Evolutionary conservation across 1,284 basidiomycete species (phyloP), one percentile per base, ranked within the genome.

Genomic region (Ustilago esculenta): DNA sequence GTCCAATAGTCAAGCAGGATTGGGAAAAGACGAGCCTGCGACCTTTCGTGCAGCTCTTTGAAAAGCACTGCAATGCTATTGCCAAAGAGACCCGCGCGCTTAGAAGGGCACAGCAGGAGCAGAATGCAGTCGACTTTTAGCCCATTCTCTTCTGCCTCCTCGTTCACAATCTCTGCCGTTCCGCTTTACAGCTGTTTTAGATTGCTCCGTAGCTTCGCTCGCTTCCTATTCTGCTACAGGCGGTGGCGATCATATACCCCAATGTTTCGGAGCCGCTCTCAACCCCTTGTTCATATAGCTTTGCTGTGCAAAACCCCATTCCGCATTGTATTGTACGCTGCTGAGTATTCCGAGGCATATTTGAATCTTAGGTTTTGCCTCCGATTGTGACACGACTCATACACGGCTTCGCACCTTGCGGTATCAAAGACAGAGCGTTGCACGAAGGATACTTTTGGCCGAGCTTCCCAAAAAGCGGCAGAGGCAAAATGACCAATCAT

Each of bases 31-130:
- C 86, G 24, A 84, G 84, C 27, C 83, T 98, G 65, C 90, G 88
- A 76, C 90, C 91, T 3, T 98, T 94, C 77, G 89, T 98, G 32
- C 91, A 94, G 44, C 87, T 96, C 85, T 84, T 98, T 65, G 92
- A 98, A 64, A 86, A 86, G 75, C 91, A 97, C 63, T 83, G 84
- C 17, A 63, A 58, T 42, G 63, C 68, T 5, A 67, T 72, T 21
- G 63, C 63, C 20, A 72, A 63, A 18, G 63, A 72, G 42, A 64
- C 68, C 0, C 34, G 68, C 10, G 50, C 53, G 3, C 9, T 30
- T 15, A 41, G 68, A 1, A 46, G 51, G 21, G 54, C 57, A 14
- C 58, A 63, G 54, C 68, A 72, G 53, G 58, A 72, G 24, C 53
- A 63, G 54, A 49, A 58, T 23, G 52, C 68, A 11, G 55, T 39